phyloP scores from a whole-genome alignment of 164 flowering plant species.

The Vitis cinerea region DNA sequence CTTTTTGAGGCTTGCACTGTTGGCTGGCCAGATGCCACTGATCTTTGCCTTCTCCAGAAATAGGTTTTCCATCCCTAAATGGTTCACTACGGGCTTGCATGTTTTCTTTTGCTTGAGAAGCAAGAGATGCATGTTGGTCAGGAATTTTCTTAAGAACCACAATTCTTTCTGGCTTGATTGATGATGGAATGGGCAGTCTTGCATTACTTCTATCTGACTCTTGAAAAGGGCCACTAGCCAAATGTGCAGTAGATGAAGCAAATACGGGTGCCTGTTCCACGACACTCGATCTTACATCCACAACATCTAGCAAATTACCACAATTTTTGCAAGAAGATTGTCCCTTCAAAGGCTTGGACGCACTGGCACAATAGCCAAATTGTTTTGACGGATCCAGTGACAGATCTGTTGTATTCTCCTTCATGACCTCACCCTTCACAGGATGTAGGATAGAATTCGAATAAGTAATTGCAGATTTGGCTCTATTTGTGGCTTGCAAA shows the following conservation, averaged over 20 bases:
- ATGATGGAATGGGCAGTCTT: conserved; percentile 11
- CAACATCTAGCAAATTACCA: conserved; percentile 43
- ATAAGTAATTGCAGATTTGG: conserved; percentile 59
- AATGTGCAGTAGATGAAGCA: conserved; percentile 23
- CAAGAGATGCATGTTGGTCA: conserved; percentile 13
- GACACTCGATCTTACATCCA: conserved; percentile 14
- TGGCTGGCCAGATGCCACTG: conserved; percentile 26
- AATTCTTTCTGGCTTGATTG: conserved; percentile 28
- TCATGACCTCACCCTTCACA: conserved; percentile 18
- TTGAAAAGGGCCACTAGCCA: conserved; percentile 25
- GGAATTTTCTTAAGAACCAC: conserved; percentile 13
- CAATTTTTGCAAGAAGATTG: conserved; percentile 58
- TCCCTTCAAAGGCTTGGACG: conserved; percentile 23
- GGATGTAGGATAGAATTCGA: conserved; percentile 24
- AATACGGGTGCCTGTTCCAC: conserved; percentile 24
- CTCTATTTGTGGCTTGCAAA: conserved; percentile 59
- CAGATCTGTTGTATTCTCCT: conserved; percentile 15
- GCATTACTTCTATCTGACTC: conserved; percentile 27
- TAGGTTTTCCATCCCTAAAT: conserved; percentile 15
- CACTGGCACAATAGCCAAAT: conserved; percentile 17
- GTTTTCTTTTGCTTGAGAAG: conserved; percentile 18
- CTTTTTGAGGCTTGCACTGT: conserved; percentile 25
- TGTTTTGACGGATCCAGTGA: conserved; percentile 18
- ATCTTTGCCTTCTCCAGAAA: conserved; percentile 19
- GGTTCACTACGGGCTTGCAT: conserved; percentile 9